Evolutionary conservation across 306 rosid genomes (phyloP), one percentile per base, ranked within the genome.

Genomic region (Acacia melanoxylon): DNA sequence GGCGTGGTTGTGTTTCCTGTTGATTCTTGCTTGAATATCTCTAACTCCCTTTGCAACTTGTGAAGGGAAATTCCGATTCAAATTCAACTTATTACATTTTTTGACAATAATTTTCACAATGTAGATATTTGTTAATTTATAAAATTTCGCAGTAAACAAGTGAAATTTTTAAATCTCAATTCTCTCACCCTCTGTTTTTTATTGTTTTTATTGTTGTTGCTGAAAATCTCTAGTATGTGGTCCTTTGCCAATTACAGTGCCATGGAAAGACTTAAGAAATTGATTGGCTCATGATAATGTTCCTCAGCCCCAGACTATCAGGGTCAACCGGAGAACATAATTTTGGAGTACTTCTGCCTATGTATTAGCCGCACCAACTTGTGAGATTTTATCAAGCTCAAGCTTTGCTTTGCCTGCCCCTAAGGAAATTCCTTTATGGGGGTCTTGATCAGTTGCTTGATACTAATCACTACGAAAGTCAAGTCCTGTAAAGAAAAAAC

Each of bases 221-320:
- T 54, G 61, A 54, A 20, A 54, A 54, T 54, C 40, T 46, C 41
- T 29, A 44, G 25, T 22, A 45, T 29, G 37, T 78, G 40, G 46
- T 74, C 40, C 77, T 52, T 74, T 81, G 84, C 75, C 20, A 76
- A 51, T 45, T 85, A 89, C 91, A 91, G 98, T 82, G 91, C 88
- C 80, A 85, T 84, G 51, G 85, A 89, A 76, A 82, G 62, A 78
- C 81, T 94, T 80, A 87, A 74, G 90, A 85, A 59, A 61, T 77
- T 94, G 91, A 71, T 88, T 81, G 83, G 74, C 75, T 75, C 69
- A 19, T 80, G 67, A 84, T 76, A 62, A 81, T 56, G 58, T 58
- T n/a, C 27, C 61, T 74, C 45, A 52, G 77, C 29, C 51, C 62
- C 52, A 45, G 75, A 71, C 62, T 66, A 44, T 79, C 52, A 31